Conservation (phyloP, 495 filamentous ascomycete genomes). For the Lasiosphaeria miniovina region DNA sequence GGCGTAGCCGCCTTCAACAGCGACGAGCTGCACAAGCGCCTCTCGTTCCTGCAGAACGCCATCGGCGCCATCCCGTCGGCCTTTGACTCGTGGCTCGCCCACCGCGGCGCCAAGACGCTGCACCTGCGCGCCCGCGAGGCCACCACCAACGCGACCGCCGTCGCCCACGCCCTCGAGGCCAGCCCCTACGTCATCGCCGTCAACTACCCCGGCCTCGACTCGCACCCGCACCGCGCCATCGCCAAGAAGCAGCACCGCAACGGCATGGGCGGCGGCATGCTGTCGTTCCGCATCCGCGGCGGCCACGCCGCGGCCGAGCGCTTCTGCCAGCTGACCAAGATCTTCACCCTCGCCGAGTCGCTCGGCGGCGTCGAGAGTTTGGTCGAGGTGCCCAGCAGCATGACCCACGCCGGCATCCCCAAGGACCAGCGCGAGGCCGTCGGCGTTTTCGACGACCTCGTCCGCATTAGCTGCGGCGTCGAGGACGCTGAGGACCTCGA, state of each 20-base stretch:
- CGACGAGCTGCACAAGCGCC: slow-evolving; percentile 66
- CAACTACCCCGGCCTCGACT: slow-evolving; percentile 90
- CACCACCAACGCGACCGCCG: slow-evolving; percentile 70
- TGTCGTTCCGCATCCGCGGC: slow-evolving; percentile 90
- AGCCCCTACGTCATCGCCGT: slow-evolving; percentile 81
- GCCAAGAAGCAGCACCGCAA: slow-evolving; percentile 87
- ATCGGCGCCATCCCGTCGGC: slow-evolving; percentile 91
- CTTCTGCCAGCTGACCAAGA: slow-evolving; percentile 84
- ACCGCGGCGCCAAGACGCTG: slow-evolving; percentile 94
- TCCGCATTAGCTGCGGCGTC: slow-evolving; percentile 88
- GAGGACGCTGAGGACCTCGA: slow-evolving; percentile 86
- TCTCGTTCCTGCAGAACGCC: slow-evolving; percentile 93
- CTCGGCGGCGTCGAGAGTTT: slow-evolving; percentile 91
- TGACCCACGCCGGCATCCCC: slow-evolving; percentile 97
- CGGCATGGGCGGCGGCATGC: slow-evolving; percentile 95
- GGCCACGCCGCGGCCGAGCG: slow-evolving; percentile 82
- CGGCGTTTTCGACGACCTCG: slow-evolving; percentile 96
- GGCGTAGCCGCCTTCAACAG: slow-evolving; percentile 95
- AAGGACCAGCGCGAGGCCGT: slow-evolving; percentile 82
- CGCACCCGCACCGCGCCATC: slow-evolving; percentile 81
- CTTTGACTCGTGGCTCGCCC: slow-evolving; percentile 99
- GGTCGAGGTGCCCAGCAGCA: slow-evolving; percentile 84
- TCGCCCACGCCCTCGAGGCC: slow-evolving; percentile 72
- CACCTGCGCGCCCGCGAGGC: slow-evolving; percentile 89
- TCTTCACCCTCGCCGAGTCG: slow-evolving; percentile 93